These are phyloP conservation scores for Xylariaceae sp. DNA, from an alignment of 2,329 filamentous ascomycete species.

Conservation along the genomic window DNA sequence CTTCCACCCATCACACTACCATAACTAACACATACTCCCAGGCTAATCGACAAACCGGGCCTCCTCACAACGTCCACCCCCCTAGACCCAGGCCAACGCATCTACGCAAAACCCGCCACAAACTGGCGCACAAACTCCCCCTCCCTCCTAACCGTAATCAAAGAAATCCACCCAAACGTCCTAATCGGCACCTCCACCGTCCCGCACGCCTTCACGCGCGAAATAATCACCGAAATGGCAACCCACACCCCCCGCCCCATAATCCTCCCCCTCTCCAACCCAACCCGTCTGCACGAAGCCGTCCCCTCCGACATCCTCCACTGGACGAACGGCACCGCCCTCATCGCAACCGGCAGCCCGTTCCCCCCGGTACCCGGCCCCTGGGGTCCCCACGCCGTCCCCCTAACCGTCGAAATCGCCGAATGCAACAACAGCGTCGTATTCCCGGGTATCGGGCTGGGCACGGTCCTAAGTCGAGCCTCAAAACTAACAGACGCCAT, in stretches of 20 bases:
- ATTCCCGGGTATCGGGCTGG: conserved; percentile 82
- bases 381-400: conserved; percentile 44
- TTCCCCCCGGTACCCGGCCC: conserved; percentile 66
- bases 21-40: conserved; percentile 31
- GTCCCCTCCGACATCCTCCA: conserved; percentile 67
- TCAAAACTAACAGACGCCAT: conserved; percentile 67
- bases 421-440: conserved; percentile 88
- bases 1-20: not conserved
- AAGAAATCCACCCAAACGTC: conserved; percentile 69
- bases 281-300: conserved; percentile 78
- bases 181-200: conserved; percentile 80
- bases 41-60: conserved; percentile 77
- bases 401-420: conserved; percentile 49
- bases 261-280: conserved; percentile 78
- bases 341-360: conserved; percentile 79
- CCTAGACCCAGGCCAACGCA: conserved; percentile 61
- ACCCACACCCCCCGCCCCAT: conserved; percentile 67
- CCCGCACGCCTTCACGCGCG: conserved; percentile 68
- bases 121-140: conserved; percentile 56
- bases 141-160: conserved; percentile 61
- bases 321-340: conserved; percentile 72
- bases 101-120: conserved; percentile 58
- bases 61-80: conserved; percentile 60
- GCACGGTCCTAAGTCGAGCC: conserved; percentile 65
- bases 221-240: conserved; percentile 71